Evolutionary conservation across 768 basidiomycete genomes (phyloP).

Genomic region (Hericium alpestre): DNA sequence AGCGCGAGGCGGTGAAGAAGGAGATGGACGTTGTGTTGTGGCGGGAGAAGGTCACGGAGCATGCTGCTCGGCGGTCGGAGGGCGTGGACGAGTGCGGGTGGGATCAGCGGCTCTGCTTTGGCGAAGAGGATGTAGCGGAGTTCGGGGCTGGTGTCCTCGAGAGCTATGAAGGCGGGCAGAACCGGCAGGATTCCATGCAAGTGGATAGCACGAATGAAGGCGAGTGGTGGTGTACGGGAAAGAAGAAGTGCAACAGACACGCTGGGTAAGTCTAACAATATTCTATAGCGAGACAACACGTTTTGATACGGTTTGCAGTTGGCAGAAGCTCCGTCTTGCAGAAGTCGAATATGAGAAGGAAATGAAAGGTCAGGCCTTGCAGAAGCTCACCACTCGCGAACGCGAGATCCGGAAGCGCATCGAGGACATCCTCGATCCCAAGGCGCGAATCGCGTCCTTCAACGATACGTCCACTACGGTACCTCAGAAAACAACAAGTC

Average conservation of each 20-base stretch:
- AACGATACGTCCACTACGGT: conserved; percentile 2
- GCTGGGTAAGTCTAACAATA: conserved; percentile 40
- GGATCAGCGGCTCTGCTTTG: conserved; percentile 77
- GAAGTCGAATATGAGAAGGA: conserved; percentile 72
- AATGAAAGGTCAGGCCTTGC: conserved; percentile 56
- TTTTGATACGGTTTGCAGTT: conserved; percentile 30
- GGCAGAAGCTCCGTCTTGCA: conserved; percentile 67
- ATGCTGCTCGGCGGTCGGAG: conserved; percentile 59
- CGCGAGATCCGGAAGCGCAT: conserved; percentile 70
- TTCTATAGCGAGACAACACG: conserved; percentile 4
- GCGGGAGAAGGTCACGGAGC: conserved; percentile 57
- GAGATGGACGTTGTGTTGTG: conserved; percentile 61
- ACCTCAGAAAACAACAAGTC: conserved; percentile 11
- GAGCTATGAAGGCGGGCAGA: conserved; percentile 42
- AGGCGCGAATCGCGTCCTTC: conserved; percentile 5
- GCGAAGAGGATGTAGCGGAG: conserved; percentile 70
- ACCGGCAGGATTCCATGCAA: conserved; percentile 31
- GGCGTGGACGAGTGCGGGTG: conserved; percentile 72
- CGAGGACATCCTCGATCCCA: conserved; percentile 48
- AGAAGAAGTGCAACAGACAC: conserved; percentile 71
- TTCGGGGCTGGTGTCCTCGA: conserved; percentile 59
- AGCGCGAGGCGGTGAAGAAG: conserved; percentile 54
- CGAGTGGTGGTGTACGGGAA: conserved; percentile 75
- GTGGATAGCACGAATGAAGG: conserved; percentile 25
- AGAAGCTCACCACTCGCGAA: conserved; percentile 61